Base-by-base conservation (phyloP, 176 grass and related monocot species). In the Luzula sylvatica region DNA sequence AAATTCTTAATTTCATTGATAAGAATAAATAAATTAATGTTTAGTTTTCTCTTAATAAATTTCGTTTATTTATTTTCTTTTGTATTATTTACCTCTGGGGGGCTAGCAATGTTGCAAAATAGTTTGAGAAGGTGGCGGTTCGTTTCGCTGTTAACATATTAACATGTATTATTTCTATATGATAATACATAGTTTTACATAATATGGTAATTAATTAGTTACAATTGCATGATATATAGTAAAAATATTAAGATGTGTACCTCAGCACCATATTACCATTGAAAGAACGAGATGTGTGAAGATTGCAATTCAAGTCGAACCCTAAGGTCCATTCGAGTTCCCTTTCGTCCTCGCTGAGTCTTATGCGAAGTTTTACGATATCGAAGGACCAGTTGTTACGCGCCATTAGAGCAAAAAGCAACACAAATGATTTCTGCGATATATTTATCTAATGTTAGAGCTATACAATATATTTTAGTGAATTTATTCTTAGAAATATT, bases 311-410 rank as follows among this genome's bases (percentile, higher is more conserved):
- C 11, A 82, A 20, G 55, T 52, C 71, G 61, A 82, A 50, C 75
- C 77, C 77, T 76, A 79, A 26, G 12, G 55, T 39, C 80, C 83
- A 88, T 42, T 61, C 65, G 32, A 88, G 1, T 22, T 80, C 84
- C n/a, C 81, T 77, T 35, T 69, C 63, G 15, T 73, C 47, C 7
- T 25, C 15, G 28, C 73, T 46, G 2, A 83, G 84, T 43, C 73
- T 85, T 14, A 89, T 61, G 62, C 82, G 57, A 42, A 96, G 60
- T 2, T 69, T 73, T 8, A 96, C 67, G n/a, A n/a, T n/a, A n/a
- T n/a, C n/a, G n/a, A n/a, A n/a, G n/a, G n/a, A n/a, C n/a, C n/a
- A n/a, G 1, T 76, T 66, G 74, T 82, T 50, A 30, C 25, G 48
- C 11, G 78, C 12, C 80, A 96, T 73, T 32, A 76, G 8, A 22